phyloP scores from a whole-genome alignment of 2,329 filamentous ascomycete species.

The Pseudopithomyces chartarum region DNA sequence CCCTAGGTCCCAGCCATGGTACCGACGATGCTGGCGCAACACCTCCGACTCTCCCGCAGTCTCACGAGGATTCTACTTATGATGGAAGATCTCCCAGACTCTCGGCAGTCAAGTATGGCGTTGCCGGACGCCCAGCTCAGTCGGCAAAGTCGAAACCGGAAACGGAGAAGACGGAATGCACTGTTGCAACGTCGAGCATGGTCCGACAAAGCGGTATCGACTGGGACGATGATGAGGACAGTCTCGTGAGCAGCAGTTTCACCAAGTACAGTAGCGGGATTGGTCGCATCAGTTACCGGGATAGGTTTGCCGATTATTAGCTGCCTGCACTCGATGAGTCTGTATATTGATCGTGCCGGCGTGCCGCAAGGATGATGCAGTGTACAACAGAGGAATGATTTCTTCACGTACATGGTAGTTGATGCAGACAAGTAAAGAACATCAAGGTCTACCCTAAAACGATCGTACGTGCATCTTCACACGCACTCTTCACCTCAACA shows the following conservation, averaged over 20 bases:
- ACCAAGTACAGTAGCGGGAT: background rate
- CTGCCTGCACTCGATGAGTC: no score
- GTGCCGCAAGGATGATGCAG: background rate
- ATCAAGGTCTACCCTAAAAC: background rate
- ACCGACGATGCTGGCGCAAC: background rate
- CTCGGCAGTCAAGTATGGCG: background rate
- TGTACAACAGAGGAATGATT: background rate
- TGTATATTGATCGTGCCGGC: background rate
- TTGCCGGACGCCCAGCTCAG: background rate
- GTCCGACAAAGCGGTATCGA: background rate
- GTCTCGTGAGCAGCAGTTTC: background rate
- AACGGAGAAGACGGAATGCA: background rate
- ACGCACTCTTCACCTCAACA: background rate
- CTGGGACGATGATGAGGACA: background rate
- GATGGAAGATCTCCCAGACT: background rate
- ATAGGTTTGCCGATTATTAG: background rate
- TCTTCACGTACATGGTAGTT: background rate
- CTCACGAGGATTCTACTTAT: background rate
- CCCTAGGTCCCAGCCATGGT: background rate
- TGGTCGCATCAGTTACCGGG: background rate
- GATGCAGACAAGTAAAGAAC: background rate
- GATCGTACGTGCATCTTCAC: background rate
- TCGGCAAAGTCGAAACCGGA: background rate
- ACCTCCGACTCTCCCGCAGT: background rate
- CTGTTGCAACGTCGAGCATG: background rate